phyloP scores from a whole-genome alignment of 805 yeast genomes.

The Teunomyces barrocoloradensis region DNA sequence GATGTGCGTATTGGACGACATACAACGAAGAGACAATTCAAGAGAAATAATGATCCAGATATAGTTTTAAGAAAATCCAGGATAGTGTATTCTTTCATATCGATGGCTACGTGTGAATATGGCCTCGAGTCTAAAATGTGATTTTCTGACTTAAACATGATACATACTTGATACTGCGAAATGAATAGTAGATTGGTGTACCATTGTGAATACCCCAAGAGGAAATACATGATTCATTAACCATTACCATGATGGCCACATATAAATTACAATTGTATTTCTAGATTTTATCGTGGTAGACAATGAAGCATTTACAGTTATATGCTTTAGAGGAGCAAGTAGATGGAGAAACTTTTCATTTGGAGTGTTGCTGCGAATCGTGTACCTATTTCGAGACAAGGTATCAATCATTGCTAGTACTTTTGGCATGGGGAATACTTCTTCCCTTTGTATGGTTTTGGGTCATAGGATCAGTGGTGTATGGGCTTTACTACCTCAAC shows the following conservation, averaged over 20 bases:
- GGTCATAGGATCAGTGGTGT: conserved; percentile 8
- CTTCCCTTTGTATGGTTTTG: conserved; percentile 21
- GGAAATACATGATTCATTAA: not conserved
- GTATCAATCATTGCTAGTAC: not conserved
- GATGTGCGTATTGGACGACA: not conserved
- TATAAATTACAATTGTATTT: not conserved
- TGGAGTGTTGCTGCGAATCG: conserved; percentile 6
- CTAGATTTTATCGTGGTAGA: not conserved
- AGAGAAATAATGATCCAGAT: too few species aligned
- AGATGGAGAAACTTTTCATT: not conserved
- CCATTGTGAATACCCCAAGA: not conserved
- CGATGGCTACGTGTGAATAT: too few species aligned
- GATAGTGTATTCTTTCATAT: too few species aligned
- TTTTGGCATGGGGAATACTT: conserved; percentile 15
- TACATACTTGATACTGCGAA: not conserved
- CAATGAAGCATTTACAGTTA: not conserved
- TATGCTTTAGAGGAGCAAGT: not conserved
- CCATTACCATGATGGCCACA: not conserved
- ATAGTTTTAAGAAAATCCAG: too few species aligned
- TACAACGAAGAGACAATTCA: not conserved
- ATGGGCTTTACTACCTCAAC: conserved; percentile 4
- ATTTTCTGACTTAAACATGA: not conserved
- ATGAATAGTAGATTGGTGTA: not conserved
- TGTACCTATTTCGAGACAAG: conserved; percentile 4
- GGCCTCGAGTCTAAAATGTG: not conserved